Base-by-base conservation (phyloP, 2,329 filamentous ascomycete genomes). In the Penicillium sp. region DNA sequence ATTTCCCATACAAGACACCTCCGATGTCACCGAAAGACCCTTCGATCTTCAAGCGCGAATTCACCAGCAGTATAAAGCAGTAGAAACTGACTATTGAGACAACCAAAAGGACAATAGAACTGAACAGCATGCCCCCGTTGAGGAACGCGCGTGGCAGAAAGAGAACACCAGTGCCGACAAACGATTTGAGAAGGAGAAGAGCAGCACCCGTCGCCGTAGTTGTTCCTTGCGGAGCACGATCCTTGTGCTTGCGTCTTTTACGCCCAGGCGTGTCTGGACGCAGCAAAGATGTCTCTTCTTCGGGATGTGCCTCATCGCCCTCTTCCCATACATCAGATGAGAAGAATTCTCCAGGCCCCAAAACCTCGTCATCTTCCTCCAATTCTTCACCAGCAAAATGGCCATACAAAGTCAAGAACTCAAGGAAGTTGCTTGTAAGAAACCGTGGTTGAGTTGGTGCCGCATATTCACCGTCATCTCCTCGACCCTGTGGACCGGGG, bases 11-110 rank as follows among this genome's bases (percentile, higher is more conserved):
- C 16, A 99, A 81, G 47, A 90, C 86, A 49, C 90, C 91, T 53
- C 95, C 94, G 76, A 99, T 96, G 68, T 97, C 94, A 72, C 94
- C 94, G 75, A 97, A 99, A 1, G 94, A 97, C n/a, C 90, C 91
- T 49, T 92, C 88, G 26, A 97, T 84, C 68, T 85, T 88, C 49
- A 96, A 78, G 33, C 94, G 88, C 1, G 91, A 94, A 59, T 87
- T 87, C 61, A 97, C 91, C 30, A 99, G 83, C 14, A 99, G 81
- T 43, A 99, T 91, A 74, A 99, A 99, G 77, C 92, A 97, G 78
- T 97, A 96, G 75, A 96, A 99, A 70, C 92, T 97, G 58, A 99
- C 79, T 2, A 83, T 78, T 6, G 94, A 92, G 16, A 99, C 90
- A 40, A 81, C 83, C 21, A 99, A 79, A n/a, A 99, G 83, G 16